Conservation (phyloP, 257 asterid genomes). For the Salvia rosmarinus region DNA sequence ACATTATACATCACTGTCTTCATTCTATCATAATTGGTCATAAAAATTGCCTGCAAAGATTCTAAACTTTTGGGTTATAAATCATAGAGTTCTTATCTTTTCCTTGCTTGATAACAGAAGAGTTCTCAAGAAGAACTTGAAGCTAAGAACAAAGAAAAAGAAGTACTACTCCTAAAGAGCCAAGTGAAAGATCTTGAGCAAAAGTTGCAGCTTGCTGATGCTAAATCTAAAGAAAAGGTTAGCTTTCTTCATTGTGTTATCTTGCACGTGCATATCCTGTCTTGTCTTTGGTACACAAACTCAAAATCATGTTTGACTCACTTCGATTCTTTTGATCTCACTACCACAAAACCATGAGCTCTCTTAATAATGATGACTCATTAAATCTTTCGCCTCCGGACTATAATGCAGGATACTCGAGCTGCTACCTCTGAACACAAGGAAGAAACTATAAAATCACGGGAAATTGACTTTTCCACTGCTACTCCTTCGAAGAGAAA, state of each 20-base stretch:
- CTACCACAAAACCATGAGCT: neutral
- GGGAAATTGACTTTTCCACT: conserved; percentile 53
- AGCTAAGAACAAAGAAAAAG: conserved; percentile 65
- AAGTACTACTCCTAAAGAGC: conserved; percentile 48
- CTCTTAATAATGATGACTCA: neutral
- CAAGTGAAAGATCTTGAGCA: conserved; percentile 65
- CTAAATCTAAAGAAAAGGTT: conserved; percentile 75
- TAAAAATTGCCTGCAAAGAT: no score
- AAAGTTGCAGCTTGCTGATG: conserved; percentile 63
- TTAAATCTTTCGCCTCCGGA: neutral
- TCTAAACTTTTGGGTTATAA: no score
- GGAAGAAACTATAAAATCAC: conserved; percentile 53
- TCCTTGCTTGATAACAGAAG: conserved; percentile 55
- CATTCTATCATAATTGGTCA: neutral
- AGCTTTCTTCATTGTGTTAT: conserved; percentile 24
- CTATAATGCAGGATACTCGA: conserved; percentile 49
- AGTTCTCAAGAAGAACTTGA: conserved; percentile 60
- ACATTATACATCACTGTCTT: neutral
- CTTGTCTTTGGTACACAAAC: neutral
- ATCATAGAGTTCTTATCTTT: neutral
- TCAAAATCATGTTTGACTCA: neutral
- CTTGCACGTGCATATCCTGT: neutral
- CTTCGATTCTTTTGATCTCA: neutral
- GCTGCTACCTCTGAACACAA: conserved; percentile 39
- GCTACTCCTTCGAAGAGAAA: conserved; percentile 61